A percentile compares a stretch with the other conserved stretches of the same genome.
Conservation (phyloP, 345 rosid genomes). For the Lumnitzera racemosa region DNA sequence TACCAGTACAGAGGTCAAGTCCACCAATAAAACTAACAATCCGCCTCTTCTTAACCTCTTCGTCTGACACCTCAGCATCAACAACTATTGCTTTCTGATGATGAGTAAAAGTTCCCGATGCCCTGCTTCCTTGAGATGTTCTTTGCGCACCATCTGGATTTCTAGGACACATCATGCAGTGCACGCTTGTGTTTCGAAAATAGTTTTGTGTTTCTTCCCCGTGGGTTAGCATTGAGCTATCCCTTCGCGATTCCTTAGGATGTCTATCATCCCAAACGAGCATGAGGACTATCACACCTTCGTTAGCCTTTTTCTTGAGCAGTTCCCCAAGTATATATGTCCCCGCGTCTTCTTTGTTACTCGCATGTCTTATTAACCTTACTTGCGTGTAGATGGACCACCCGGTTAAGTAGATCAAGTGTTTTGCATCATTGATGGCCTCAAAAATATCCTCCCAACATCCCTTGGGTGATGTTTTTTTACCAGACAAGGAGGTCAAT, state of each 20-base stretch:
- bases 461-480: slow-evolving; percentile 22
- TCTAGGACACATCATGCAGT: slow-evolving; percentile 60
- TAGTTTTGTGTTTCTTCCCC: slow-evolving; percentile 50
- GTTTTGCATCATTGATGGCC: slow-evolving; percentile 44
- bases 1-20: slow-evolving; percentile 79
- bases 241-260: slow-evolving; percentile 28
- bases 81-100: slow-evolving; percentile 73
- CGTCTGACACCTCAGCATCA: slow-evolving; percentile 32
- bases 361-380: slow-evolving; percentile 50
- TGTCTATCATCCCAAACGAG: slow-evolving; percentile 84
- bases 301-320: slow-evolving; percentile 49
- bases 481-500: slow-evolving; percentile 8
- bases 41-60: slow-evolving; percentile 22
- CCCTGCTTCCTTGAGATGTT: slow-evolving; percentile 33
- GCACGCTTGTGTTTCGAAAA: slow-evolving; percentile 50
- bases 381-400: slow-evolving; percentile 65
- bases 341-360: slow-evolving; percentile 12
- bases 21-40: slow-evolving; percentile 84
- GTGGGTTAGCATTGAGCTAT: slow-evolving; percentile 71
- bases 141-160: slow-evolving; percentile 36
- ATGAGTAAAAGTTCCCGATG: slow-evolving; percentile 60
- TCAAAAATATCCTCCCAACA: slow-evolving; percentile 87
- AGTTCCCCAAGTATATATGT: slow-evolving; percentile 45
- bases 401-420: slow-evolving; percentile 66
- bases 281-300: slow-evolving; percentile 55